Conservation (phyloP, 106 monocot species). For the Ottelia alismoides region DNA sequence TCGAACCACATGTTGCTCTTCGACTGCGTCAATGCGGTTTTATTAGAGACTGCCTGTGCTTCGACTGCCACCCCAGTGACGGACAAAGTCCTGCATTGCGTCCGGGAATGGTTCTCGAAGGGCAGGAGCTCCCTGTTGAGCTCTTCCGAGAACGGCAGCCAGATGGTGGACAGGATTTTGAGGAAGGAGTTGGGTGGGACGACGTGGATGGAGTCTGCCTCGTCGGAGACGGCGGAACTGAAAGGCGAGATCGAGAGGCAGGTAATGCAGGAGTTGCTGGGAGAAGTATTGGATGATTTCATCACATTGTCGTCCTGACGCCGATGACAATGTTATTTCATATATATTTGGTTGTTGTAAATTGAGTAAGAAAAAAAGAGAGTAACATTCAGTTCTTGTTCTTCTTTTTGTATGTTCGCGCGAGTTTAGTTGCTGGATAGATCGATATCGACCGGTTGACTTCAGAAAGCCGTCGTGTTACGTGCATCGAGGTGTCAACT, state of each 20-base stretch:
- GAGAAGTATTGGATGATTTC: conserved; percentile 28
- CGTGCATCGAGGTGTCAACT: too few relatives aligned
- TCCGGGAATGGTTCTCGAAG: conserved; percentile 32
- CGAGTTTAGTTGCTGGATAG: too few relatives aligned
- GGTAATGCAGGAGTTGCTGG: conserved; percentile 41
- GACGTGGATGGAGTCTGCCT: conserved; percentile 25
- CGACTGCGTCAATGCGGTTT: conserved; percentile 57
- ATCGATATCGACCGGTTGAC: too few relatives aligned
- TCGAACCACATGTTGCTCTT: conserved; percentile 72
- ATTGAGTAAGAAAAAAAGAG: too few relatives aligned
- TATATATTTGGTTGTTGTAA: too few relatives aligned
- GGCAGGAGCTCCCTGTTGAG: not conserved
- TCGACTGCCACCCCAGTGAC: conserved; percentile 2
- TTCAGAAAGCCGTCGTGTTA: too few relatives aligned
- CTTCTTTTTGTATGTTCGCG: too few relatives aligned
- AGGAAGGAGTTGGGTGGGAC: conserved; percentile 28
- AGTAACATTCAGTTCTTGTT: too few relatives aligned
- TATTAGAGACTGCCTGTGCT: conserved; percentile 20
- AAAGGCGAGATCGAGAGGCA: conserved; percentile 19
- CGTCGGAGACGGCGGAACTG: conserved; percentile 30
- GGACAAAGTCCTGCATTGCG: conserved; percentile 27
- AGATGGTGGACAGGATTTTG: conserved; percentile 22
- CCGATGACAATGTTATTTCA: too few relatives aligned
- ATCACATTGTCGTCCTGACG: too few relatives aligned
- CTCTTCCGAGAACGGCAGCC: conserved; percentile 13